These are phyloP conservation scores for Tolypocladium nubicola DNA, from an alignment of 2,329 filamentous ascomycete species.

Conservation along the genomic window DNA sequence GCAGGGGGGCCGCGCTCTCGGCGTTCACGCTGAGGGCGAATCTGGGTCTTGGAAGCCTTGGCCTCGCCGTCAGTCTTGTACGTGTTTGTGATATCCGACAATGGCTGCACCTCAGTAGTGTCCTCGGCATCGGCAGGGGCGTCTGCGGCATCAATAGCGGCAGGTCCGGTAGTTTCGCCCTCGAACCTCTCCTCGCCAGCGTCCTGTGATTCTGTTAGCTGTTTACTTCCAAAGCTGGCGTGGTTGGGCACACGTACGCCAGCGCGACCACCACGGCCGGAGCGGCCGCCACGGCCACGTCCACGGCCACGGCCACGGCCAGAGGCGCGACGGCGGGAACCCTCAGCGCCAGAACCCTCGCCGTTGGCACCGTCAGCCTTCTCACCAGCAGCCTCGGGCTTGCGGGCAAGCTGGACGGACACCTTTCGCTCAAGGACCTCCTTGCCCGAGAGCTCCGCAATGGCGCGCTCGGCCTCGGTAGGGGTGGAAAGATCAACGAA, in stretches of 20 bases:
- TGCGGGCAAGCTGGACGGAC: constrained; percentile 95
- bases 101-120: constrained; percentile 43
- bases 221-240: background rate
- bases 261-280: constrained; percentile 45
- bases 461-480: constrained; percentile 89
- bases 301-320: constrained; percentile 59
- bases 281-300: constrained; percentile 57
- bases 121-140: constrained; percentile 33
- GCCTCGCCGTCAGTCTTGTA: constrained; percentile 46
- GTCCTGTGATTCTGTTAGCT: constrained; percentile 13
- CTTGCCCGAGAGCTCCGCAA: constrained; percentile 90
- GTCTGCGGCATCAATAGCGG: constrained; percentile 33
- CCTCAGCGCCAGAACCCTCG: constrained; percentile 62
- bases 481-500: constrained; percentile 97
- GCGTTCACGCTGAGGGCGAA: constrained; percentile 48
- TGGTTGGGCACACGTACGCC: constrained; percentile 12
- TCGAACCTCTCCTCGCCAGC: constrained; percentile 36
- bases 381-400: constrained; percentile 78
- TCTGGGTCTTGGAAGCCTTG: constrained; percentile 46
- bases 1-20: constrained; percentile 88
- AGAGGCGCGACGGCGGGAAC: constrained; percentile 50
- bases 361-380: constrained; percentile 65
- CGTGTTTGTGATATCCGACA: constrained; percentile 52
- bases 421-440: constrained; percentile 98
- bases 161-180: constrained; percentile 24